These are phyloP conservation scores for Pleodorina starrii DNA, from an alignment of 139 green algal genomes.

Conservation along the genomic window DNA sequence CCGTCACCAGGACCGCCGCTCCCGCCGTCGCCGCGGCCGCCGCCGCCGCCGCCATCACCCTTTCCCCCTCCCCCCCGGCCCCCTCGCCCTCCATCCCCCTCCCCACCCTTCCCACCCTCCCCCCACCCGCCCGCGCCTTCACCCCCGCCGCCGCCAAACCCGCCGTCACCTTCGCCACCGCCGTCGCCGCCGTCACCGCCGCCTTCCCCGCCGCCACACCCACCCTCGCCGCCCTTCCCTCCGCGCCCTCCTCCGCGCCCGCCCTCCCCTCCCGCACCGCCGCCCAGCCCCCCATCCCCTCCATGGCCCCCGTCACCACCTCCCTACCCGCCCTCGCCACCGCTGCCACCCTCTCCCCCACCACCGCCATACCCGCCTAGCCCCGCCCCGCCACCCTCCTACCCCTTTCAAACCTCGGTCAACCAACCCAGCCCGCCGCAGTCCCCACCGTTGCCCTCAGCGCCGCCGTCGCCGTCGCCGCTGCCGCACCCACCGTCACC, in stretches of 20 bases:
- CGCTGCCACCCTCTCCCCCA: background rate
- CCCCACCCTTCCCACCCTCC: background rate
- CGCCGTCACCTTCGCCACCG: background rate
- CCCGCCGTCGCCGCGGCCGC: too few species aligned
- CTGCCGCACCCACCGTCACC: too few species aligned
- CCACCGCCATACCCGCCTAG: background rate
- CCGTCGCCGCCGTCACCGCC: background rate
- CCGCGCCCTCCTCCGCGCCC: too few species aligned
- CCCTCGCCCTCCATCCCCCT: background rate
- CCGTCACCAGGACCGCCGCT: too few species aligned
- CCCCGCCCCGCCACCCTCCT: background rate
- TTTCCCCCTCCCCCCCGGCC: background rate
- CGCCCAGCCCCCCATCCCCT: background rate
- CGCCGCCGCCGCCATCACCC: background rate
- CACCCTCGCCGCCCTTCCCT: background rate
- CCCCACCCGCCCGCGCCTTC: background rate
- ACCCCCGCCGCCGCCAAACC: background rate
- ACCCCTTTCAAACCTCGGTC: too few species aligned
- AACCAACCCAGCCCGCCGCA: too few species aligned
- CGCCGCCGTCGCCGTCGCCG: too few species aligned
- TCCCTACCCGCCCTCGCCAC: background rate
- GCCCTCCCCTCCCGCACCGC: background rate
- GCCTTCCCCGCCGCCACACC: background rate
- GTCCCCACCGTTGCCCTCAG: too few species aligned
- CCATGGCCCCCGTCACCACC: background rate